Conservation (phyloP, 768 basidiomycete species). For the Psilocybe sp. region DNA sequence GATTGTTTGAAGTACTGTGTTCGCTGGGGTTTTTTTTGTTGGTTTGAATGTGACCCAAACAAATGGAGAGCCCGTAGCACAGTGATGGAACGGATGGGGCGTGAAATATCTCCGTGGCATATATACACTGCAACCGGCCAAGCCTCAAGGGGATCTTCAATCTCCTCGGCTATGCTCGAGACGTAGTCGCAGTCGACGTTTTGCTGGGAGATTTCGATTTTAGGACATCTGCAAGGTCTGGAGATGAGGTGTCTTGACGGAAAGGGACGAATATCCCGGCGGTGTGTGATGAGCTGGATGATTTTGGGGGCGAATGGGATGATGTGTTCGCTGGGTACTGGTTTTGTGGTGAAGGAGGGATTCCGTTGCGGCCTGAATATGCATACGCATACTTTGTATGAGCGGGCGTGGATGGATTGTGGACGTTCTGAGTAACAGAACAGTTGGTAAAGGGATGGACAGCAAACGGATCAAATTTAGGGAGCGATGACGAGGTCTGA, state of each 20-base stretch:
- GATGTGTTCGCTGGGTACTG: not conserved
- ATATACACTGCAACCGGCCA: too few relatives aligned
- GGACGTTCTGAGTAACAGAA: slow-evolving; percentile 14
- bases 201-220: slow-evolving; percentile 9
- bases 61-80: too few relatives aligned
- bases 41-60: too few relatives aligned
- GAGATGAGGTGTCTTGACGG: slow-evolving; percentile 15
- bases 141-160: too few relatives aligned
- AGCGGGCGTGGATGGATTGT: not conserved
- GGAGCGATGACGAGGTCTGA: slow-evolving; percentile 12
- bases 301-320: slow-evolving; percentile 4
- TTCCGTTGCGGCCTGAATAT: slow-evolving; percentile 8
- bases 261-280: slow-evolving; percentile 14
- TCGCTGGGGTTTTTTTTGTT: too few relatives aligned
- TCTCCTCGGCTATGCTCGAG: not conserved
- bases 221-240: slow-evolving; percentile 16
- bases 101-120: too few relatives aligned
- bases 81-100: too few relatives aligned
- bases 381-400: slow-evolving; percentile 11
- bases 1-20: too few relatives aligned
- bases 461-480: slow-evolving; percentile 28
- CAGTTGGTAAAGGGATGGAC: slow-evolving; percentile 29
- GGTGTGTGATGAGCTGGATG: slow-evolving; percentile 4
- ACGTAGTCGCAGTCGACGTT: not conserved
- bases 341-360: slow-evolving; percentile 2